phyloP scores from a whole-genome alignment of 108 stramenopile species.

The Cyclostephanos tholiformis region DNA sequence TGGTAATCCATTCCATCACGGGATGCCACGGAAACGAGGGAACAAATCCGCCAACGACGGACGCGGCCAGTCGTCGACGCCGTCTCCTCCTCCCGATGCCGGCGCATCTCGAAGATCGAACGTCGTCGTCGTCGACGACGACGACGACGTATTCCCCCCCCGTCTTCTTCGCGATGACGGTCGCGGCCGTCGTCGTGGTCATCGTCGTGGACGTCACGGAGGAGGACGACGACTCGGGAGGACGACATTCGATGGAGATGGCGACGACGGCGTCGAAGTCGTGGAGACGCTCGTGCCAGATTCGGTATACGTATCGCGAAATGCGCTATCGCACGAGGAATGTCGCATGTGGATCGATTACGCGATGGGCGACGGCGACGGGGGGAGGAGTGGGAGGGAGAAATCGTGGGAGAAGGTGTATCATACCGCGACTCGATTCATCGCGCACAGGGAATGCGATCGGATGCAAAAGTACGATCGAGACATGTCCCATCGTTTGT shows the following conservation, averaged over 20 bases:
- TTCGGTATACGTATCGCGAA: slow-evolving; percentile 46
- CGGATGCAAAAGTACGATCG: slow-evolving; percentile 57
- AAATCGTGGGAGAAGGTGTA: slow-evolving; percentile 54
- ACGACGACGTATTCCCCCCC: slow-evolving; percentile 3
- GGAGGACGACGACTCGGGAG: not conserved
- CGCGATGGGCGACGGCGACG: too few relatives aligned
- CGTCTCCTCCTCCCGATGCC: too few relatives aligned
- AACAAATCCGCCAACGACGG: slow-evolving; percentile 4
- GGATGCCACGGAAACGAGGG: not conserved
- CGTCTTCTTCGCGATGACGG: slow-evolving; percentile 3
- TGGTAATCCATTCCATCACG: too few relatives aligned
- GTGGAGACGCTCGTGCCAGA: slow-evolving; percentile 32
- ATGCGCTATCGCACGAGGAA: slow-evolving; percentile 64
- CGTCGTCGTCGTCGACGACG: not conserved
- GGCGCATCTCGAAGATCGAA: too few relatives aligned
- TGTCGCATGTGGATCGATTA: slow-evolving; percentile 82
- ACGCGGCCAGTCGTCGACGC: not conserved
- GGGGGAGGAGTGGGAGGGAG: slow-evolving; percentile 22
- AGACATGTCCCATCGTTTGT: slow-evolving; percentile 52
- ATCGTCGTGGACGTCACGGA: too few relatives aligned
- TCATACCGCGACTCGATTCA: slow-evolving; percentile 66
- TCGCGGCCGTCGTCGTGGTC: not conserved
- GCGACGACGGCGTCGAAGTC: too few relatives aligned
- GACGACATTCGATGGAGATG: not conserved
- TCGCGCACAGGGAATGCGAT: slow-evolving; percentile 80